These are phyloP conservation scores for Stagonosporopsis vannaccii DNA, from an alignment of 2,329 filamentous ascomycete genomes.

Conservation along the genomic window DNA sequence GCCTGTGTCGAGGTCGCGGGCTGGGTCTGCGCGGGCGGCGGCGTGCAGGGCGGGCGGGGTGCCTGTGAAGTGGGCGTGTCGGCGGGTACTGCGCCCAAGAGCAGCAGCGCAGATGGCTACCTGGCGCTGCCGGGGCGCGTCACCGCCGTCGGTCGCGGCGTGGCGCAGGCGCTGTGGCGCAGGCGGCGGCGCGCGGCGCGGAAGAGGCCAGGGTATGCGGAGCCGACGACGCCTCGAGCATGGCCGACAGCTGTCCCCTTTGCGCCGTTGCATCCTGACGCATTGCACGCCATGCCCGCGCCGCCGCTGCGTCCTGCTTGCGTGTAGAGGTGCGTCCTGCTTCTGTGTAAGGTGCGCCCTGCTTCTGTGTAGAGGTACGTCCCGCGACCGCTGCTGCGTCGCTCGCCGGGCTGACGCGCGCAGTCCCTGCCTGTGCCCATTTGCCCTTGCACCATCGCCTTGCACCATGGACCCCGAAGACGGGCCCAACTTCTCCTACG, in stretches of 20 bases:
- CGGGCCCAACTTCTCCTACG: constrained; percentile 52
- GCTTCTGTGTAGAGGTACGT: constrained; percentile 48
- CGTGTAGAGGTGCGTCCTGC: constrained; percentile 46
- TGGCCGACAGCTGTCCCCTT: constrained; percentile 42
- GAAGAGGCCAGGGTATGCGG: constrained; percentile 21
- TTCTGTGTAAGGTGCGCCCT: too few relatives aligned
- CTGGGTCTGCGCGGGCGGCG: not conserved
- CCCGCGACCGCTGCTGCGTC: too few relatives aligned
- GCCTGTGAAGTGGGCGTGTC: not conserved
- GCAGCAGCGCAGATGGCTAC: constrained; percentile 2
- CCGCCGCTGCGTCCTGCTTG: too few relatives aligned
- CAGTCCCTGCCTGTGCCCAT: constrained; percentile 48
- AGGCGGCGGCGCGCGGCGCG: constrained; percentile 4
- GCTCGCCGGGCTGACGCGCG: constrained; percentile 32
- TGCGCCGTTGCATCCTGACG: not conserved
- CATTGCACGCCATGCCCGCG: constrained; percentile 32
- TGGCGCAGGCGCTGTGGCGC: constrained; percentile 7
- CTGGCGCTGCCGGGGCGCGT: constrained; percentile 11
- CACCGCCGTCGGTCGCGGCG: constrained; percentile 5
- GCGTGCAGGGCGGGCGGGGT: not conserved
- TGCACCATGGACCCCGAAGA: constrained; percentile 45
- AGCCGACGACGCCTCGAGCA: constrained; percentile 2
- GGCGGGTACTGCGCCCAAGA: too few relatives aligned
- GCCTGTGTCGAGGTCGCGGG: not conserved
- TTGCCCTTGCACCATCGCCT: constrained; percentile 34